Evolutionary conservation across 495 filamentous ascomycete species (phyloP), one percentile per base, ranked within the genome.

Genomic region (Penicillium dipodomyicola): DNA sequence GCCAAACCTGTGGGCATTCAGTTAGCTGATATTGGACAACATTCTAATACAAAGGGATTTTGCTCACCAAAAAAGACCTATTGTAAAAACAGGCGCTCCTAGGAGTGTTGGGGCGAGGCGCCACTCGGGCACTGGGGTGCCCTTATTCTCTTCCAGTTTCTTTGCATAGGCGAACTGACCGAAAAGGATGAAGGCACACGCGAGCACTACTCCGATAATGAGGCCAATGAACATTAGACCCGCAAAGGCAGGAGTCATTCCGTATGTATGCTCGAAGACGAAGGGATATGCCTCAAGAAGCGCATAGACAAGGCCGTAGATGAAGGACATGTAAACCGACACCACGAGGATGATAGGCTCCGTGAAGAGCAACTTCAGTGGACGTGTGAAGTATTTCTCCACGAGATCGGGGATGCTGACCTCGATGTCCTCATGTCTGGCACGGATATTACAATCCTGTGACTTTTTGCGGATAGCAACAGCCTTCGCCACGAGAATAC

Each of bases 11-110:
- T 29, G 27, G 15, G 32, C 10, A 15, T 17, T 42, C n/a, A 30
- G 32, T n/a, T 12, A 39, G 35, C 15, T 8, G 2, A 39, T 5
- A 11, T 15, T 9, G 32, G 3, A 11, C 4, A 6, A 17, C 19
- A 39, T 9, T 23, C 14, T 12, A n/a, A 27, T 1, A 19, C 0
- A 40, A 4, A n/a, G 17, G n/a, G 14, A 51, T 32, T 11, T 12
- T 22, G 14, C 67, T 56, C 45, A 84, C 76, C 80, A 83, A 65
- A 86, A 85, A 5, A 84, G 67, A 0, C 83, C 82, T 20, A 73
- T 67, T 5, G 82, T 73, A 49, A 85, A 76, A 5, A 80, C 65
- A 9, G 76, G 65, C 4, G 71, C 76, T 0, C 84, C 84, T 7
- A 80, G 29, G 44, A 84, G 73, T 33, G 82, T 73, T 2, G 77